Evolutionary conservation across 2,329 filamentous ascomycete species (phyloP).

Genomic region (Paracoccidioides brasiliensis): DNA sequence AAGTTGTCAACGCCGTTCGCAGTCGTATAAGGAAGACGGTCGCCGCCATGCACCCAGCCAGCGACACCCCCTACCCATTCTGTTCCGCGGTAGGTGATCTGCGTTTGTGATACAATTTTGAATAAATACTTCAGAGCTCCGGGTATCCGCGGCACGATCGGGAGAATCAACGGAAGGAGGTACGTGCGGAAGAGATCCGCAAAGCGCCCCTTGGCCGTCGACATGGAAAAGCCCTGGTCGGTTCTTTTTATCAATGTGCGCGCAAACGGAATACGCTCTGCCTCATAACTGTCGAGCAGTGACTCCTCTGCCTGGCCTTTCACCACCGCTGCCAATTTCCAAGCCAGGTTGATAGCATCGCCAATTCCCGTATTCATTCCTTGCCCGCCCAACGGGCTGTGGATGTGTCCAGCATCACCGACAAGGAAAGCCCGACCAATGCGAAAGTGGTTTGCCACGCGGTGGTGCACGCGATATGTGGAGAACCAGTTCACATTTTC

Average conservation of each 20-base stretch:
- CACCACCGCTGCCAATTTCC: slow-evolving; percentile 40
- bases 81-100: slow-evolving; percentile 32
- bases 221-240: slow-evolving; percentile 30
- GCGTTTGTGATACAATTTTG: slow-evolving; percentile 30
- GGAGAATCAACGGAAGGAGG: slow-evolving; percentile 27
- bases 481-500: slow-evolving; percentile 29
- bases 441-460: slow-evolving; percentile 31
- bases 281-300: slow-evolving; percentile 37
- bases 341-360: slow-evolving; percentile 40
- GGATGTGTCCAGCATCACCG: slow-evolving; percentile 46
- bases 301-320: slow-evolving; percentile 24
- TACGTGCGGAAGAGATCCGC: slow-evolving; percentile 29
- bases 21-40: slow-evolving; percentile 27
- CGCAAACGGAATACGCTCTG: slow-evolving; percentile 38
- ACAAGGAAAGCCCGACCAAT: slow-evolving; percentile 40
- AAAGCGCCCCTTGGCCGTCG: slow-evolving; percentile 27
- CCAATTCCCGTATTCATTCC: slow-evolving; percentile 47
- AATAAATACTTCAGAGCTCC: slow-evolving; percentile 17
- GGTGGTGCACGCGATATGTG: slow-evolving; percentile 35
- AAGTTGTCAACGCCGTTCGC: not conserved
- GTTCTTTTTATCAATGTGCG: slow-evolving; percentile 30
- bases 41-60: slow-evolving; percentile 33
- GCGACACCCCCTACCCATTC: slow-evolving; percentile 22
- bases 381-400: slow-evolving; percentile 43
- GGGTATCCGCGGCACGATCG: slow-evolving; percentile 14